Evolutionary conservation across 441 rosid species (phyloP), one percentile per base, ranked within the genome.

Genomic region (Geranium incanum): DNA sequence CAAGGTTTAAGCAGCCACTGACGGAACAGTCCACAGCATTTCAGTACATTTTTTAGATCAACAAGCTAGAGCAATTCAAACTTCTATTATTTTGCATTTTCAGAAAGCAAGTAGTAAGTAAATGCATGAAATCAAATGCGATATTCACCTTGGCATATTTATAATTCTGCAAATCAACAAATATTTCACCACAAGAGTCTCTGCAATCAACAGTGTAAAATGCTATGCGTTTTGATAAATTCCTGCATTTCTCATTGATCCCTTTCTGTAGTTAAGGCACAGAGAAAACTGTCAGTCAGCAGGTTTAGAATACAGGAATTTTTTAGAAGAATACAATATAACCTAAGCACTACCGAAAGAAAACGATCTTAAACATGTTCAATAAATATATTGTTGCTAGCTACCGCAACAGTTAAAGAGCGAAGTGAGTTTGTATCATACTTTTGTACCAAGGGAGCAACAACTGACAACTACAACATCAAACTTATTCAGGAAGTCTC

Each of bases 131-230:
- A 38, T n/a, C 43, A 19, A 72, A 13, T 36, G 16, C 50, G 73
- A 72, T 37, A 11, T 55, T 74, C 71, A 89, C 95, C 95, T 86
- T 84, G 18, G 85, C 48, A 67, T 83, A 86, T 70, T 81, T 82
- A 74, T 87, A 85, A 50, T 81, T 79, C 80, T 86, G 91, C 73
- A 92, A 80, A 78, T 92, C 97, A 23, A 87, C 93, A 71, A 92
- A 92, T 36, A 92, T 86, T 83, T 92, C 95, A 68, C 95, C 95
- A 69, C 86, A 87, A 1, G 89, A 89, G 75, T 83, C 89, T 78
- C 93, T 86, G 74, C 93, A 86, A 59, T 90, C 96, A 23, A 92
- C 87, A 0, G 87, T 77, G 69, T 90, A 92, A 79, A 92, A 92
- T 68, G 97, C 90, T n/a, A 90, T 78, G 3, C 85, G 90, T 84